phyloP scores from a whole-genome alignment of 140 eudicot genomes.

The Stevia rebaudiana region DNA sequence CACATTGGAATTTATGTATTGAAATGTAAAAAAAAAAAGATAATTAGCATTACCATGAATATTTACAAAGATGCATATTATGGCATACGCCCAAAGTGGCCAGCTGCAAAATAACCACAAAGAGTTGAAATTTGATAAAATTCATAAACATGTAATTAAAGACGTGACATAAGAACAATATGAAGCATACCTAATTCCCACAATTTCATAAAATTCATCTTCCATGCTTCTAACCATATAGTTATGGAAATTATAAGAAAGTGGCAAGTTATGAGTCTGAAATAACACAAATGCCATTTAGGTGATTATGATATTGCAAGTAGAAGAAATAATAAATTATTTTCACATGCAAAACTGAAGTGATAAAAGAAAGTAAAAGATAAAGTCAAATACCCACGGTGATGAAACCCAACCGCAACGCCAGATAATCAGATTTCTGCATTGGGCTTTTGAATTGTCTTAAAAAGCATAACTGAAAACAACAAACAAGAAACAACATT shows the following conservation, averaged over 20 bases:
- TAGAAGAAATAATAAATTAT: neutral
- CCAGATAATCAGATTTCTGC: conserved; percentile 75
- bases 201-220: conserved; percentile 90
- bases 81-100: conserved; percentile 98
- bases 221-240: conserved; percentile 99
- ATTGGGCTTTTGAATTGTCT: conserved; percentile 79
- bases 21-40: neutral
- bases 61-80: conserved; percentile 82
- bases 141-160: neutral
- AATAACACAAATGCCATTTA: conserved; percentile 7
- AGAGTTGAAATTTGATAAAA: neutral
- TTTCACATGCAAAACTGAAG: neutral
- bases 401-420: conserved; percentile 90
- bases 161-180: neutral
- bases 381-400: conserved; percentile 66
- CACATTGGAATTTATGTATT: neutral
- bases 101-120: conserved; percentile 54
- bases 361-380: conserved; percentile 16
- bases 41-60: conserved; percentile 55
- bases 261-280: conserved; percentile 90
- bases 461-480: conserved; percentile 82
- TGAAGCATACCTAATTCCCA: conserved; percentile 71
- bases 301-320: neutral
- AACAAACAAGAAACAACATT: neutral
- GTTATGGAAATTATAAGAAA: conserved; percentile 83